Conservation (phyloP, 2,329 filamentous ascomycete genomes). For the Exophiala lecanii-corni region DNA sequence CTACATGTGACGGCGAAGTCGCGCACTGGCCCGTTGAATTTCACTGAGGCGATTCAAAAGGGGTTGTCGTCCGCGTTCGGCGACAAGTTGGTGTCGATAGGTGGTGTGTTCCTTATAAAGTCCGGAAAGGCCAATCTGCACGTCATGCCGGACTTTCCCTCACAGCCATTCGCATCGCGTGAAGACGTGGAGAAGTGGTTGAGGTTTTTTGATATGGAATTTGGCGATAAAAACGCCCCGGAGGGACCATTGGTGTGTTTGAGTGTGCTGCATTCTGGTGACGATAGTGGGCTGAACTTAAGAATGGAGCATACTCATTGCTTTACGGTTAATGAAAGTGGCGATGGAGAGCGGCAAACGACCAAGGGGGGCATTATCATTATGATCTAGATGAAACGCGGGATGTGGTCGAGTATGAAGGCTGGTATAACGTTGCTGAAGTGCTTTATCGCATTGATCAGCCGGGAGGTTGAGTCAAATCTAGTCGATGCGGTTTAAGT, state of each 20-base stretch:
- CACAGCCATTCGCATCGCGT: conserved; percentile 29
- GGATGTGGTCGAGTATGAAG: conserved; percentile 43
- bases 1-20: conserved; percentile 35
- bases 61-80: conserved; percentile 33
- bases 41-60: conserved; percentile 33
- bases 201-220: conserved; percentile 32
- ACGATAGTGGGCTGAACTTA: conserved; percentile 36
- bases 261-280: conserved; percentile 40
- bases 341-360: conserved; percentile 7
- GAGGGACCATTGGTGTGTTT: conserved; percentile 38
- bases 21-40: conserved; percentile 31
- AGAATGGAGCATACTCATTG: conserved; percentile 48
- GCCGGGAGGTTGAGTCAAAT: too few relatives aligned
- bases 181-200: conserved; percentile 37
- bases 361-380: conserved; percentile 43
- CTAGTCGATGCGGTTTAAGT: too few relatives aligned
- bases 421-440: conserved; percentile 43
- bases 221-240: conserved; percentile 17
- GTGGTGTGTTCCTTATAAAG: conserved; percentile 40
- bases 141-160: conserved; percentile 45
- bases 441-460: conserved; percentile 38
- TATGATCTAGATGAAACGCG: conserved; percentile 33
- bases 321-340: conserved; percentile 33
- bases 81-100: conserved; percentile 35
- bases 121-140: conserved; percentile 37